phyloP scores from a whole-genome alignment of 2,329 filamentous ascomycete genomes.

The Pestalotiopsis sp. region DNA sequence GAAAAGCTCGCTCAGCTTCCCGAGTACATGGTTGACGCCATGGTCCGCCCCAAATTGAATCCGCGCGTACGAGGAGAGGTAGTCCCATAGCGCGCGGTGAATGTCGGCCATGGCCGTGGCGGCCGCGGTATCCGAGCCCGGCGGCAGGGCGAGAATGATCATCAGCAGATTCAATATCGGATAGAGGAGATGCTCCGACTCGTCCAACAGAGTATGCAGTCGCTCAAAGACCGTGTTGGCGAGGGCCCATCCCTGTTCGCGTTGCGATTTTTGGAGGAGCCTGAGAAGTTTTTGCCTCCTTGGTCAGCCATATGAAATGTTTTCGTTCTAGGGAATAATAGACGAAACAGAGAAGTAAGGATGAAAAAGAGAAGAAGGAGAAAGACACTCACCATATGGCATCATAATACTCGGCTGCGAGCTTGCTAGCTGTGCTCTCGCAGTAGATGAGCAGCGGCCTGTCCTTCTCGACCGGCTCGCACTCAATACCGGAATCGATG shows the following conservation, averaged over 20 bases:
- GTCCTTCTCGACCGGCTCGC: background rate
- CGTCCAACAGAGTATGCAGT: slow-evolving; percentile 23
- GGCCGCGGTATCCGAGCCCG: background rate
- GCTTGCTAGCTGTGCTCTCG: background rate
- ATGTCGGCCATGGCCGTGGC: background rate
- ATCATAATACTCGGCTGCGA: slow-evolving; percentile 4
- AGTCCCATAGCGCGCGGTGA: slow-evolving; percentile 1
- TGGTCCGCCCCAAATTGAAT: background rate
- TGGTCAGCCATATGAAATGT: background rate
- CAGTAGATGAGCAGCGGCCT: slow-evolving; percentile 4
- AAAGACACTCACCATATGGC: slow-evolving; percentile 2
- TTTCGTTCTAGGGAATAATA: too few relatives aligned
- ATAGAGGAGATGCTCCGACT: slow-evolving; percentile 5
- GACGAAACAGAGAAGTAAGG: too few relatives aligned
- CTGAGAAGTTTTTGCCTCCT: slow-evolving; percentile 17
- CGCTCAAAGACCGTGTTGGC: slow-evolving; percentile 23
- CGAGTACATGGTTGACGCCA: background rate
- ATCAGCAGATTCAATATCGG: slow-evolving; percentile 7
- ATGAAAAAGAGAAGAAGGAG: slow-evolving; percentile 7
- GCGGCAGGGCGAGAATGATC: slow-evolving; percentile 1
- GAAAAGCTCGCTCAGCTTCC: slow-evolving; percentile 3
- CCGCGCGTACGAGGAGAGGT: background rate
- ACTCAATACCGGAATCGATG: background rate
- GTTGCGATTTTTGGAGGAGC: slow-evolving; percentile 22
- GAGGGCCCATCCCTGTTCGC: slow-evolving; percentile 22